phyloP scores from a whole-genome alignment of 208 protist species.

The Trypanosoma caninum region DNA sequence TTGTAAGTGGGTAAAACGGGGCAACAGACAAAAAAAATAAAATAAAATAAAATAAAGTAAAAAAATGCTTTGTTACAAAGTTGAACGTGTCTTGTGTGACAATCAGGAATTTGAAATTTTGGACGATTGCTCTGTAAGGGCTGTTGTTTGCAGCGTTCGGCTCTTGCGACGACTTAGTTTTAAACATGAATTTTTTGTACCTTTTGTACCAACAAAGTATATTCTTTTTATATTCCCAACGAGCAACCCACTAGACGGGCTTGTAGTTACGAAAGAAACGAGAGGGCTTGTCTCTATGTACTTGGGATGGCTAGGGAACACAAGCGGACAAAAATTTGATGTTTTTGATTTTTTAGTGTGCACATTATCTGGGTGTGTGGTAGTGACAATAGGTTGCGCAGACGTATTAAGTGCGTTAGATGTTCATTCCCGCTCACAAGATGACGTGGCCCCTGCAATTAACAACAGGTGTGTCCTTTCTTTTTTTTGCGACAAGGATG shows the following conservation, averaged over 20 bases:
- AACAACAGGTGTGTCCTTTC: slow-evolving; percentile 20
- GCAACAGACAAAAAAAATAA: too few relatives aligned
- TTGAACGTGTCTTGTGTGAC: slow-evolving; percentile 3
- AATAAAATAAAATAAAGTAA: too few relatives aligned
- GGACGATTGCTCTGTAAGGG: background rate
- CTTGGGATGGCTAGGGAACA: slow-evolving; percentile 14
- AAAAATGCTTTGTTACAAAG: slow-evolving; percentile 18
- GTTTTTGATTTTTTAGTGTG: slow-evolving; percentile 58
- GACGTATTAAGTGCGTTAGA: slow-evolving; percentile 46
- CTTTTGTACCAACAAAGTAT: slow-evolving; percentile 64
- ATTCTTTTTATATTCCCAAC: slow-evolving; percentile 70
- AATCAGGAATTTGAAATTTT: slow-evolving; percentile 14
- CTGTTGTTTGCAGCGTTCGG: slow-evolving; percentile 39
- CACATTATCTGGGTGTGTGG: slow-evolving; percentile 37
- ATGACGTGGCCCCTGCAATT: slow-evolving; percentile 16
- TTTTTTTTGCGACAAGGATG: slow-evolving; percentile 21
- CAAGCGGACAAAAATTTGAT: slow-evolving; percentile 17
- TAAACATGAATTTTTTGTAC: slow-evolving; percentile 73
- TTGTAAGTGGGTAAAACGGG: too few relatives aligned
- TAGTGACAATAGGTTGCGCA: slow-evolving; percentile 42
- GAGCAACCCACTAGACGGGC: slow-evolving; percentile 31
- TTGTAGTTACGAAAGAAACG: slow-evolving; percentile 26
- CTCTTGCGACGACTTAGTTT: slow-evolving; percentile 55
- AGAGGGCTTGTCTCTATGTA: slow-evolving; percentile 7
- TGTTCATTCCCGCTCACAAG: slow-evolving; percentile 38